phyloP scores from a whole-genome alignment of 2,329 filamentous ascomycete genomes.

The Arthrobotrys pseudoclavata region DNA sequence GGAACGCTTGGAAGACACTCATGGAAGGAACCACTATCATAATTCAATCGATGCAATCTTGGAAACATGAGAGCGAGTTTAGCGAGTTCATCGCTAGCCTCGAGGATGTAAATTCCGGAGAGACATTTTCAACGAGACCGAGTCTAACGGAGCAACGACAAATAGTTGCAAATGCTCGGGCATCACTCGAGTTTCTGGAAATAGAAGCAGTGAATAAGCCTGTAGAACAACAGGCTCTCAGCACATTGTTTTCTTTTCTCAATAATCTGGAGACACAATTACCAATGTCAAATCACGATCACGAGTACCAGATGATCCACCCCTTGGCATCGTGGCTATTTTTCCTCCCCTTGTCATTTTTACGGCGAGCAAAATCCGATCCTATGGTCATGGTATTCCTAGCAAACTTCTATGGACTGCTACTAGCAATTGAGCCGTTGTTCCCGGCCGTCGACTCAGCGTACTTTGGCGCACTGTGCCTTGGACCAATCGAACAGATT shows the following conservation, averaged over 20 bases:
- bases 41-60: conserved; percentile 89
- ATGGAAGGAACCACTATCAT: conserved; percentile 93
- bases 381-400: conserved; percentile 84
- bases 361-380: conserved; percentile 82
- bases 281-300: conserved; percentile 78
- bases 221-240: conserved; percentile 78
- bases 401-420: conserved; percentile 90
- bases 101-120: conserved; percentile 71
- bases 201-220: conserved; percentile 77
- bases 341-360: conserved; percentile 88
- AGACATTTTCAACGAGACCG: conserved; percentile 76
- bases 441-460: conserved; percentile 92
- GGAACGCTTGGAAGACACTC: conserved; percentile 91
- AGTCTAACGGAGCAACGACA: conserved; percentile 76
- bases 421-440: conserved; percentile 86
- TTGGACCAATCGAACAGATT: conserved; percentile 88
- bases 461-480: conserved; percentile 85
- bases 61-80: conserved; percentile 91
- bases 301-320: conserved; percentile 91
- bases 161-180: conserved; percentile 77
- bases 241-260: conserved; percentile 79
- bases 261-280: conserved; percentile 76
- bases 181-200: conserved; percentile 77
- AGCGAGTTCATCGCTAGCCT: conserved; percentile 84
- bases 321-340: conserved; percentile 93